A percentile compares a stretch with the other conserved stretches of the same genome.
phyloP scores from a whole-genome alignment of 495 filamentous ascomycete genomes.

The Tuber melanosporum region DNA sequence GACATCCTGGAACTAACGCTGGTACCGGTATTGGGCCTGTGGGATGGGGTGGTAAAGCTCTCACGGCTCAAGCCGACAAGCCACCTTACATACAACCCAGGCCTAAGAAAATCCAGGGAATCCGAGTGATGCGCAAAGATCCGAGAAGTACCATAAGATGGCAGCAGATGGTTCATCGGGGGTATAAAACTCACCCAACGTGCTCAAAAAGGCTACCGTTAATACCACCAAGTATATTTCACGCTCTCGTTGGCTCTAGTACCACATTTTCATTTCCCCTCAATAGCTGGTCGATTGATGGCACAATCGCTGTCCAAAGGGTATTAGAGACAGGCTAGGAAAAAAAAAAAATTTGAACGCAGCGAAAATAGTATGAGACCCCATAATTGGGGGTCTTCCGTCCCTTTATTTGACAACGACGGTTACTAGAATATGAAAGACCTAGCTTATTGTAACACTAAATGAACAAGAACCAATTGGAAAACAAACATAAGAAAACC shows the following conservation, averaged over 20 bases:
- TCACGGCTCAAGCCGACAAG: neutral
- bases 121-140: neutral
- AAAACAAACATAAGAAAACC: conserved; percentile 6
- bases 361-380: neutral
- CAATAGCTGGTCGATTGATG: neutral
- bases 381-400: neutral
- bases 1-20: neutral
- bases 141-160: neutral
- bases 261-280: neutral
- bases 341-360: neutral
- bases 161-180: neutral
- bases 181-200: neutral
- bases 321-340: neutral
- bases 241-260: neutral
- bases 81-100: neutral
- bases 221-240: neutral
- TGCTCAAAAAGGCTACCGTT: neutral
- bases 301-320: neutral
- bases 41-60: neutral
- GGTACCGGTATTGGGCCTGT: neutral
- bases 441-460: neutral
- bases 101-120: neutral
- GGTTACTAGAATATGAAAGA: neutral
- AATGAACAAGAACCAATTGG: conserved; percentile 1
- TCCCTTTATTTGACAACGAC: neutral